phyloP scores from a whole-genome alignment of 2,329 filamentous ascomycete species.

The Parafenestella ontariensis region DNA sequence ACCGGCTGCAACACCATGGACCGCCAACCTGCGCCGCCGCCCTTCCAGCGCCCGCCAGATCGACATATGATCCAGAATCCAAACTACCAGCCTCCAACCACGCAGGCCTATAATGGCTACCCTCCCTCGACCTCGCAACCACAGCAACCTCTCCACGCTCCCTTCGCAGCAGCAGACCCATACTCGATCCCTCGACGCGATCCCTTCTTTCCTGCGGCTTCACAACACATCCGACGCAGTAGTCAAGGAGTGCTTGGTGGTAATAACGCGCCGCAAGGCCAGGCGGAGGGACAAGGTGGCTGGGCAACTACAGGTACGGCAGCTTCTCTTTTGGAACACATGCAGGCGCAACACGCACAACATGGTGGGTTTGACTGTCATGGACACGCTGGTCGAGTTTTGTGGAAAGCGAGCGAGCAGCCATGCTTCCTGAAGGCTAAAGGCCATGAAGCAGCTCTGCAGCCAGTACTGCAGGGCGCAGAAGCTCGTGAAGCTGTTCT shows the following conservation, averaged over 20 bases:
- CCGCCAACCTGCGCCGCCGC: conserved; percentile 49
- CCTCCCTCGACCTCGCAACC: conserved; percentile 42
- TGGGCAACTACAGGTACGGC: conserved; percentile 50
- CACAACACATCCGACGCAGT: conserved; percentile 48
- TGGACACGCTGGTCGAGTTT: not conserved
- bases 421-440: not conserved
- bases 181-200: conserved; percentile 56
- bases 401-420: not conserved
- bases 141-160: conserved; percentile 52
- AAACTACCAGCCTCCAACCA: conserved; percentile 55
- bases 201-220: conserved; percentile 52
- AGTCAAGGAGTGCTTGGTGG: conserved; percentile 49
- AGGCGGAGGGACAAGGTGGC: conserved; percentile 39
- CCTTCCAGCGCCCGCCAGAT: conserved; percentile 48
- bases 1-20: conserved; percentile 40
- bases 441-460: conserved; percentile 2
- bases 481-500: conserved; percentile 1
- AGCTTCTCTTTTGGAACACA: conserved; percentile 12
- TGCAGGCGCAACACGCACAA: not conserved
- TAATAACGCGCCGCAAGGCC: conserved; percentile 35
- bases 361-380: not conserved
- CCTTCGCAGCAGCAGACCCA: conserved; percentile 53
- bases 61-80: conserved; percentile 61
- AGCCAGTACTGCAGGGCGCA: not conserved
- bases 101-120: conserved; percentile 43